Conservation (phyloP, 176 grass and related monocot genomes). For the Puccinellia tenuiflora region DNA sequence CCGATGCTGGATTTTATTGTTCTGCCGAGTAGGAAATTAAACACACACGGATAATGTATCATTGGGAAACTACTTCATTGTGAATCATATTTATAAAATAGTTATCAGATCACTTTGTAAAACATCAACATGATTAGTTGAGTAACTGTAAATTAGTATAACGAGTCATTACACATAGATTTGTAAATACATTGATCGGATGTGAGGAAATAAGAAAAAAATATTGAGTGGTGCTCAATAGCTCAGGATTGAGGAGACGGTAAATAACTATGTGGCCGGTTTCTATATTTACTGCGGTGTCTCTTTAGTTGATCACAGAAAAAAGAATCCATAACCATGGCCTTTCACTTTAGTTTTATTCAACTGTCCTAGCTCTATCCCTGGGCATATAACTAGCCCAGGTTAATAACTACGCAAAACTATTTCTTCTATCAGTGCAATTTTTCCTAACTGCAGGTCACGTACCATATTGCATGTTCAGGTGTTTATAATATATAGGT, state of each 20-base stretch:
- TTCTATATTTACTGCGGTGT: not conserved
- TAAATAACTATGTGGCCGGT: not conserved
- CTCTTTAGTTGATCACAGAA: not conserved
- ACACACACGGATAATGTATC: not conserved
- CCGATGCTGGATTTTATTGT: not conserved
- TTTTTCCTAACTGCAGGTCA: not conserved
- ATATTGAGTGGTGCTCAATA: not conserved
- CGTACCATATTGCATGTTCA: not conserved
- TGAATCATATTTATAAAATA: not conserved
- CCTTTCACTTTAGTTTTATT: not conserved
- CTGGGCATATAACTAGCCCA: not conserved
- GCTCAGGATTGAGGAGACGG: not conserved
- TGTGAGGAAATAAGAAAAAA: not conserved
- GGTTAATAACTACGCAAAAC: not conserved
- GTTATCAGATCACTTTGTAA: not conserved
- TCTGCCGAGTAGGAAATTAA: not conserved
- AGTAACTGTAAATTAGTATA: not conserved
- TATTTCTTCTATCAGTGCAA: not conserved
- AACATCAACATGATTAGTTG: not conserved
- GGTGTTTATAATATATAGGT: not conserved
- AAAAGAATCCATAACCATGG: not conserved
- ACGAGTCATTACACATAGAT: not conserved
- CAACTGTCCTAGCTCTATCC: not conserved
- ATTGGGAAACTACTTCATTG: not conserved
- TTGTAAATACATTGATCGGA: not conserved